These are phyloP conservation scores for Aspergillus fijiensis DNA, from an alignment of 2,329 filamentous ascomycete species.

Conservation along the genomic window DNA sequence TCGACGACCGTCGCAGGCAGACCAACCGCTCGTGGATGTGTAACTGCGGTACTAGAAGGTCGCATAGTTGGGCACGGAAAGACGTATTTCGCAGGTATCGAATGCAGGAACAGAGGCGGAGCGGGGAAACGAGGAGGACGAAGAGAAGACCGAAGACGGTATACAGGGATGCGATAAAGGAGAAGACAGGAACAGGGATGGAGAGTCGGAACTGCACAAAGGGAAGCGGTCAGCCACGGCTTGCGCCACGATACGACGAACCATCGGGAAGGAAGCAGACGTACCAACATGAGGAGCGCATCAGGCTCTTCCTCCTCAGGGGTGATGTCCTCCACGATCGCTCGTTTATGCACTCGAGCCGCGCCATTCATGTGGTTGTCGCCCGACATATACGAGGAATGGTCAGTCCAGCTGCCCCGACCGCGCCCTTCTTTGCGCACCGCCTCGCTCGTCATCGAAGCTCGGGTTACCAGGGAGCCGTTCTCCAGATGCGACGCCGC, in stretches of 20 bases:
- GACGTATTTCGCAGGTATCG: conserved; percentile 45
- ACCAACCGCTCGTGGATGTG: conserved; percentile 47
- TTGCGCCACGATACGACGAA: background rate
- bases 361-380: conserved; percentile 26
- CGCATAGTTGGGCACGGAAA: conserved; percentile 52
- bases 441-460: conserved; percentile 28
- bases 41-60: conserved; percentile 54
- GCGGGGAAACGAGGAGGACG: conserved; percentile 52
- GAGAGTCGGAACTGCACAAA: conserved; percentile 53
- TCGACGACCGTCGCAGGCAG: conserved; percentile 24
- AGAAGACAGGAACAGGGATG: conserved; percentile 55
- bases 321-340: conserved; percentile 28
- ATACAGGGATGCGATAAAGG: conserved; percentile 55
- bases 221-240: conserved; percentile 15
- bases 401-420: conserved; percentile 34
- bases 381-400: conserved; percentile 37
- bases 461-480: conserved; percentile 23
- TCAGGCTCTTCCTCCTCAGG: conserved; percentile 33
- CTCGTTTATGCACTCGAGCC: conserved; percentile 29
- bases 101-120: conserved; percentile 53
- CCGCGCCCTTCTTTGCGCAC: conserved; percentile 32
- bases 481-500: conserved; percentile 24
- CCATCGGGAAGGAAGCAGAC: conserved; percentile 4
- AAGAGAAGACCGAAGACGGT: conserved; percentile 53
- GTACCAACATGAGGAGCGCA: conserved; percentile 47